These are phyloP conservation scores for Nadsonia commutata DNA, from an alignment of 1,139 yeast species.

Conservation along the genomic window DNA sequence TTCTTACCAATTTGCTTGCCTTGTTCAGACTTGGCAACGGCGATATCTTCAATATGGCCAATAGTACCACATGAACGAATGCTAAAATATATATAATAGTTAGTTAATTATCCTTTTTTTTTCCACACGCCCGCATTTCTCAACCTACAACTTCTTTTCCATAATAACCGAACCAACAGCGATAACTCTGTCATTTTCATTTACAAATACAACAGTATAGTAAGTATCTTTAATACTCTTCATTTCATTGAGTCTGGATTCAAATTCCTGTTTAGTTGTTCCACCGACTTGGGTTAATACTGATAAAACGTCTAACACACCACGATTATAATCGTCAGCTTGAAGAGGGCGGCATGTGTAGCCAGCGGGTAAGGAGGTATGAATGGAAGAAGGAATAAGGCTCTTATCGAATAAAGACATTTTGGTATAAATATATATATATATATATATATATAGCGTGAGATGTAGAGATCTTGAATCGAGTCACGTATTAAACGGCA, in stretches of 20 bases:
- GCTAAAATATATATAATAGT: slow-evolving; percentile 1
- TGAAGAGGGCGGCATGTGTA: slow-evolving; percentile 37
- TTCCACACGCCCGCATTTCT: background rate
- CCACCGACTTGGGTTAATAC: slow-evolving; percentile 49
- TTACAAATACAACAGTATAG: slow-evolving; percentile 38
- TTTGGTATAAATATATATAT: background rate
- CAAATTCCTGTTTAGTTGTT: slow-evolving; percentile 29
- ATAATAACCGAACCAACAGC: slow-evolving; percentile 32
- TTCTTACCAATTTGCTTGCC: slow-evolving; percentile 68
- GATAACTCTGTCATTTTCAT: slow-evolving; percentile 21
- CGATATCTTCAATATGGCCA: slow-evolving; percentile 93
- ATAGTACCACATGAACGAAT: slow-evolving; percentile 67
- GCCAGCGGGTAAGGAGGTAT: slow-evolving; percentile 32
- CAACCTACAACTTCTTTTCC: slow-evolving; percentile 32
- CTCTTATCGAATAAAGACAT: slow-evolving; percentile 14
- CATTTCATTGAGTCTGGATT: slow-evolving; percentile 35
- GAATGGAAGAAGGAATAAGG: slow-evolving; percentile 18
- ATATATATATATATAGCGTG: too few species aligned
- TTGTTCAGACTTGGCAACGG: slow-evolving; percentile 62
- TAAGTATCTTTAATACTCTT: slow-evolving; percentile 29
- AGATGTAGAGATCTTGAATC: too few species aligned
- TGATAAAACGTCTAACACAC: slow-evolving; percentile 35
- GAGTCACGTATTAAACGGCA: too few species aligned
- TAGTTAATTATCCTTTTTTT: background rate
- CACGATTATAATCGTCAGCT: slow-evolving; percentile 32